phyloP scores from a whole-genome alignment of 2,329 filamentous ascomycete genomes.

The Nothophoma quercina region DNA sequence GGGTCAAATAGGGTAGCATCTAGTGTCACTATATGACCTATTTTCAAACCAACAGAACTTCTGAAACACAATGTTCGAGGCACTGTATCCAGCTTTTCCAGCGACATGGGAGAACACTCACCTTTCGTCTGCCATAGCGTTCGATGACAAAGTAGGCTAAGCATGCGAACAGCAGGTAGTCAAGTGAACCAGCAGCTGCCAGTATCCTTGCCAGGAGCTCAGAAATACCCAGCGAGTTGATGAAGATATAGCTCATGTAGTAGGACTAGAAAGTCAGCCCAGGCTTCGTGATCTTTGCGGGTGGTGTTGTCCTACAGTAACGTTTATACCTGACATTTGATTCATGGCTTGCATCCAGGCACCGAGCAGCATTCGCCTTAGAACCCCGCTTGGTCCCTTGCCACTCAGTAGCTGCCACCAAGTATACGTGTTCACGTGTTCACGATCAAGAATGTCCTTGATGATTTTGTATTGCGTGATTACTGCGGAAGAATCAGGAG shows the following conservation, averaged over 20 bases:
- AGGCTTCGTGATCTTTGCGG: too few species aligned
- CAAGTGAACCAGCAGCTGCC: conserved; percentile 56
- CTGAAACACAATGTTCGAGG: too few species aligned
- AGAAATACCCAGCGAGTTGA: conserved; percentile 50
- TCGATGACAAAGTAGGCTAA: conserved; percentile 58
- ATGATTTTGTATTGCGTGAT: conserved; percentile 49
- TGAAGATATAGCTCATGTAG: conserved; percentile 54
- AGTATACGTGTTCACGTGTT: conserved; percentile 54
- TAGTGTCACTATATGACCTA: too few species aligned
- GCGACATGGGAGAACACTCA: neutral
- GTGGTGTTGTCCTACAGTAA: too few species aligned
- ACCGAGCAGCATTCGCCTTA: conserved; percentile 55
- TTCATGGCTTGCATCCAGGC: conserved; percentile 57
- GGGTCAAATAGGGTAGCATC: too few species aligned
- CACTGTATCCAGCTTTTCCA: too few species aligned
- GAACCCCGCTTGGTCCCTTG: conserved; percentile 50
- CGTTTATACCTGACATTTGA: conserved; percentile 48
- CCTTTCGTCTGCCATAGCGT: conserved; percentile 55
- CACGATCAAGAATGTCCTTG: conserved; percentile 53
- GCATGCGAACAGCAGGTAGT: conserved; percentile 56
- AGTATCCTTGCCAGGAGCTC: conserved; percentile 44
- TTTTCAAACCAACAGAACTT: too few species aligned
- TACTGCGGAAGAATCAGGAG: conserved; percentile 44
- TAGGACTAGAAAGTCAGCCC: too few species aligned
- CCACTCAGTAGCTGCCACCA: conserved; percentile 56